Base-by-base conservation (phyloP, 305 asterid species). In the Nicotiana rustica region DNA sequence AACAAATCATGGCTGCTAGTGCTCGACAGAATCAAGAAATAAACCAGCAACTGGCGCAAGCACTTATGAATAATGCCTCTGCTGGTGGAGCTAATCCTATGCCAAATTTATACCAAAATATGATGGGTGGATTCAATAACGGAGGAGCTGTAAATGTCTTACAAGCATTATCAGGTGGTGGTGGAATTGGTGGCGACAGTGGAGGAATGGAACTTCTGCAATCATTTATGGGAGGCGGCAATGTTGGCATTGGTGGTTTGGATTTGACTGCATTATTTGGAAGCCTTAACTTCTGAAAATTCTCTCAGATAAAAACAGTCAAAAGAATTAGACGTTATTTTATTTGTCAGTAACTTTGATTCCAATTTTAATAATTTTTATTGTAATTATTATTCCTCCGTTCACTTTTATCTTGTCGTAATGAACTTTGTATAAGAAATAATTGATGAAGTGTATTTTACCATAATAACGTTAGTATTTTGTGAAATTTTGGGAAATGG, bases 231-330 rank as follows among this genome's bases (percentile, higher is more conserved):
- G 86, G 84, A 8, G 79, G 84, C 19, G 78, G 75, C 55, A 36
- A 55, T 35, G 47, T n/a, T 5, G 36, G 49, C 7, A 18, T 12
- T 21, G 44, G 73, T 35, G 76, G 41, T 31, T 6, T 57, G 12
- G 56, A 44, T 77, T 77, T 77, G 29, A 77, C 8, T 75, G 62
- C 78, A 73, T 55, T 64, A 15, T 36, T 73, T 19, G 86, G 86
- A 57, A 49, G 79, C 52, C 44, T 79, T 33, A 75, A 33, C 1
- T 57, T n/a, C 64, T 83, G 86, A 83, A 44, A 73, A 14, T 12
- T 41, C 10, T 1, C 69, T 64, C 38, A 10, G 17, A 64, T 64
- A 9, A 64, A 18, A 67, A 65, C 41, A 12, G 69, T 65, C 10
- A 65, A 65, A 69, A 41, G 18, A 41, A 10, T 41, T 41, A 41